Conservation (phyloP, 306 rosid species). For the Pyrus betulifolia region DNA sequence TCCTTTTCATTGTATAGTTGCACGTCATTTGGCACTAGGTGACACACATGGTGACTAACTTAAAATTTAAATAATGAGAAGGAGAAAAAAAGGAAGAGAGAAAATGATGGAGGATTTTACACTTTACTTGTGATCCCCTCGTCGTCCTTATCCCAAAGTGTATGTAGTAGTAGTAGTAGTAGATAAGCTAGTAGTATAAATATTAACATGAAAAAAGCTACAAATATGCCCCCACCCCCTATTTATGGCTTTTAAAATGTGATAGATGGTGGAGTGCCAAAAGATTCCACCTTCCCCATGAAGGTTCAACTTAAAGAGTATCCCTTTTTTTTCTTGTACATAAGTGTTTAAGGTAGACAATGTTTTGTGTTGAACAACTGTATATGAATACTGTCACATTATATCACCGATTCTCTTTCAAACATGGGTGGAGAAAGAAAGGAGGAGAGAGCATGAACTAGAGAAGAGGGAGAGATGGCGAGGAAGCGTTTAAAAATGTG, state of each 20-base stretch:
- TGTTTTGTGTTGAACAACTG: too few relatives aligned
- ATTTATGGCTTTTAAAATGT: slow-evolving; percentile 16
- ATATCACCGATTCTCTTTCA: background rate
- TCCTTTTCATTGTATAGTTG: slow-evolving; percentile 11
- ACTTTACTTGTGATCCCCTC: slow-evolving; percentile 9
- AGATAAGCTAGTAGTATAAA: background rate
- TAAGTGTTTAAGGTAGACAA: background rate
- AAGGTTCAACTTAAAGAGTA: background rate
- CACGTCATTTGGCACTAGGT: slow-evolving; percentile 34
- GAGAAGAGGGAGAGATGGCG: too few relatives aligned
- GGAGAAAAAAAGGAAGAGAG: background rate
- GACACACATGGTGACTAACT: slow-evolving; percentile 29
- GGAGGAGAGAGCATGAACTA: too few relatives aligned
- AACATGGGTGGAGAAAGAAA: background rate
- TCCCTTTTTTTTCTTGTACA: background rate
- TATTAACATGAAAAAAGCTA: background rate
- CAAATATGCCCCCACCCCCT: background rate
- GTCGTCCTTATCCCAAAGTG: slow-evolving; percentile 16
- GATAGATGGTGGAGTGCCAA: background rate
- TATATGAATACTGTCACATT: too few relatives aligned
- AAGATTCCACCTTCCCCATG: slow-evolving; percentile 9
- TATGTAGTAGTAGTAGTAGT: background rate
- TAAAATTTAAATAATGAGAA: slow-evolving; percentile 4
- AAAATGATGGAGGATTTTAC: background rate
- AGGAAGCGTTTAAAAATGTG: background rate